A percentile compares a stretch with the other conserved stretches of the same genome.
phyloP scores from a whole-genome alignment of 2,329 filamentous ascomycete genomes.

The Colletotrichum endophyticum region DNA sequence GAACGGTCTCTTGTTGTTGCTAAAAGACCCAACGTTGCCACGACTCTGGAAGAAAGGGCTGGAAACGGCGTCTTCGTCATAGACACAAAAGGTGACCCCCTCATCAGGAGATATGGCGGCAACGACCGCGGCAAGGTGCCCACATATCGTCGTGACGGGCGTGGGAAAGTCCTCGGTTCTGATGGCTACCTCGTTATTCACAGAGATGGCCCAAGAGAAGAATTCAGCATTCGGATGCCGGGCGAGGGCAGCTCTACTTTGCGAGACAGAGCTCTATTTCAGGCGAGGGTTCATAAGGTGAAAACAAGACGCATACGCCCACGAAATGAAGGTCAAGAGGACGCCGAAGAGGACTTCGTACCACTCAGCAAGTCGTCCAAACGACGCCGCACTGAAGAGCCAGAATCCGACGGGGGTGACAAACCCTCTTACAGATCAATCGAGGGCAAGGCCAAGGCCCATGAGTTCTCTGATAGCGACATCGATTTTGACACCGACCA shows the following conservation, averaged over 20 bases:
- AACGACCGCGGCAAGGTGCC: slow-evolving; percentile 77
- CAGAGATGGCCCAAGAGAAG: slow-evolving; percentile 62
- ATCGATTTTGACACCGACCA: slow-evolving; percentile 53
- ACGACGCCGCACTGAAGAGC: slow-evolving; percentile 40
- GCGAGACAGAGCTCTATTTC: slow-evolving; percentile 53
- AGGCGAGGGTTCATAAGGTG: slow-evolving; percentile 43
- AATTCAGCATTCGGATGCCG: slow-evolving; percentile 54
- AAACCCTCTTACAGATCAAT: slow-evolving; percentile 69
- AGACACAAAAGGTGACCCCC: slow-evolving; percentile 78
- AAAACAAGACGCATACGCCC: slow-evolving; percentile 46
- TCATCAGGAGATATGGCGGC: slow-evolving; percentile 77
- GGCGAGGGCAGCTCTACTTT: slow-evolving; percentile 45
- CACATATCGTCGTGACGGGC: slow-evolving; percentile 70
- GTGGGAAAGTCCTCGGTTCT: slow-evolving; percentile 74
- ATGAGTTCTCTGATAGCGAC: slow-evolving; percentile 52
- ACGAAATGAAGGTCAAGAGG: slow-evolving; percentile 16
- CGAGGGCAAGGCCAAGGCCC: slow-evolving; percentile 62
- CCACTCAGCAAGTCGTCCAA: slow-evolving; percentile 34
- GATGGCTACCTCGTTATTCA: slow-evolving; percentile 68
- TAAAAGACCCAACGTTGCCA: not conserved
- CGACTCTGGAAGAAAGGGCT: slow-evolving; percentile 29
- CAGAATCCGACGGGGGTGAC: slow-evolving; percentile 49
- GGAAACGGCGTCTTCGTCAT: slow-evolving; percentile 56
- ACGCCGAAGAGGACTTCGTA: slow-evolving; percentile 51
- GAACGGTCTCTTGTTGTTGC: not conserved